These are phyloP conservation scores for Cryphonectria radicalis DNA, from an alignment of 2,329 filamentous ascomycete genomes.

Conservation along the genomic window DNA sequence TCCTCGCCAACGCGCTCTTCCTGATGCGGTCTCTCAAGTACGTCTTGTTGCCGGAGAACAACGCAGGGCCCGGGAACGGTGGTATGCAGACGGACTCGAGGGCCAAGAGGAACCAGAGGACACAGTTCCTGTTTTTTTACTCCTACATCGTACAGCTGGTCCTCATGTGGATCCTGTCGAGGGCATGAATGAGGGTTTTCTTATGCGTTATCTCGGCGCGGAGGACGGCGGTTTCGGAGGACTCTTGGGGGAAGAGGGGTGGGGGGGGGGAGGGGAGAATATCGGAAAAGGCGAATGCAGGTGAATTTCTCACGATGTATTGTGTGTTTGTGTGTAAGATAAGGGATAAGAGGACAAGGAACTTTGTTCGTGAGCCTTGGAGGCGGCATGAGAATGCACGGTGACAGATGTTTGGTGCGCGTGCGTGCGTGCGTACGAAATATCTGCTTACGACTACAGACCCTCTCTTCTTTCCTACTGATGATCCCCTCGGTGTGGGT, in stretches of 20 bases:
- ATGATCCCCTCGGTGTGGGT: neutral
- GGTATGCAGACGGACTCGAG: conserved; percentile 75
- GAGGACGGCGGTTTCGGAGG: neutral
- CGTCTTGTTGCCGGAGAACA: conserved; percentile 85
- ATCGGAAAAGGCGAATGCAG: neutral
- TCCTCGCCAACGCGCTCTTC: conserved; percentile 92
- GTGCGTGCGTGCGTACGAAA: neutral
- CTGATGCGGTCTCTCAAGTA: conserved; percentile 94
- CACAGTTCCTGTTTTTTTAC: conserved; percentile 92
- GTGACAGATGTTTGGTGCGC: neutral
- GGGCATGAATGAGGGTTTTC: conserved; percentile 39
- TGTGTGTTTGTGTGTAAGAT: neutral
- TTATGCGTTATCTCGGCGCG: neutral
- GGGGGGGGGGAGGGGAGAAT: too few relatives aligned
- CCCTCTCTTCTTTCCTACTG: neutral
- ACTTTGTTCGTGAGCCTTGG: neutral
- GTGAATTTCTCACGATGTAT: neutral
- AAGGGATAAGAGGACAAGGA: neutral
- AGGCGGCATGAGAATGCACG: neutral
- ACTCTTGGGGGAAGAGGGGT: too few relatives aligned
- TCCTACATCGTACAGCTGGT: conserved; percentile 91
- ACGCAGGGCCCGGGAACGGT: conserved; percentile 62
- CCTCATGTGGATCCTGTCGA: conserved; percentile 82
- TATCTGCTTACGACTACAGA: neutral
- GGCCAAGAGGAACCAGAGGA: conserved; percentile 83